These are phyloP conservation scores for Rhizoclosmatium globosum DNA, from an alignment of 192 early-diverging fungal species.

Conservation along the genomic window DNA sequence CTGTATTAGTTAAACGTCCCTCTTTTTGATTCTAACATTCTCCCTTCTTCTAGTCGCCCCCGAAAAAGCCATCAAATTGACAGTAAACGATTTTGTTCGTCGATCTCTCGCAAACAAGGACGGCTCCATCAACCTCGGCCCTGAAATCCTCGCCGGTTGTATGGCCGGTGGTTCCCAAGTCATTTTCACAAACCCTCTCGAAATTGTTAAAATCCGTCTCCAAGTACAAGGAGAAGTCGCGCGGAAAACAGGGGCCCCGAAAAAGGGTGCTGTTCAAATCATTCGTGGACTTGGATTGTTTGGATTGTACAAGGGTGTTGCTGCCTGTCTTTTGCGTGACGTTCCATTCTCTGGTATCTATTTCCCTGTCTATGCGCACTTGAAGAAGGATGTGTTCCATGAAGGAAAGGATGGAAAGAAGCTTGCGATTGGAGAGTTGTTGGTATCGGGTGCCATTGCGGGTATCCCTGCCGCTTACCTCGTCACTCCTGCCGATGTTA, in stretches of 20 bases:
- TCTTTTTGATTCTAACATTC: no score
- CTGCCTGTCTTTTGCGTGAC: constrained; percentile 93
- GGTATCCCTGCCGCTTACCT: constrained; percentile 98
- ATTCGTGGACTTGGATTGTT: constrained; percentile 88
- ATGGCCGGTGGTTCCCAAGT: constrained; percentile 77
- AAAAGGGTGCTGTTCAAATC: constrained; percentile 84
- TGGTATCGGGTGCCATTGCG: constrained; percentile 90
- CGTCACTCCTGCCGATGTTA: constrained; percentile 97
- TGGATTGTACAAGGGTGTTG: constrained; percentile 94
- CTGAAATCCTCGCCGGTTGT: constrained; percentile 88
- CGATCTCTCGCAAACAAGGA: constrained; percentile 69
- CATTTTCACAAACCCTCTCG: constrained; percentile 95
- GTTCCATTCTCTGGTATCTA: constrained; percentile 98
- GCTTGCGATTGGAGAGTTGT: constrained; percentile 64
- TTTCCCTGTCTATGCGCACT: constrained; percentile 96
- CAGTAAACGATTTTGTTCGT: constrained; percentile 93
- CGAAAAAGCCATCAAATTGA: constrained; percentile 98
- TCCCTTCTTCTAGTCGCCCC: constrained; percentile 81
- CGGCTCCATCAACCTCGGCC: constrained; percentile 77
- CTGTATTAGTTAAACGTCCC: no score
- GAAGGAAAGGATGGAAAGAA: constrained; percentile 82
- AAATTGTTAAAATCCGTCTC: constrained; percentile 98
- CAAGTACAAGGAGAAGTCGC: constrained; percentile 74
- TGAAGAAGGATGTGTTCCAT: constrained; percentile 91
- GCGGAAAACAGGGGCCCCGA: constrained; percentile 57